Evolutionary conservation across 2,329 filamentous ascomycete species (phyloP).

Genomic region (Microdochium trichocladiopsis): DNA sequence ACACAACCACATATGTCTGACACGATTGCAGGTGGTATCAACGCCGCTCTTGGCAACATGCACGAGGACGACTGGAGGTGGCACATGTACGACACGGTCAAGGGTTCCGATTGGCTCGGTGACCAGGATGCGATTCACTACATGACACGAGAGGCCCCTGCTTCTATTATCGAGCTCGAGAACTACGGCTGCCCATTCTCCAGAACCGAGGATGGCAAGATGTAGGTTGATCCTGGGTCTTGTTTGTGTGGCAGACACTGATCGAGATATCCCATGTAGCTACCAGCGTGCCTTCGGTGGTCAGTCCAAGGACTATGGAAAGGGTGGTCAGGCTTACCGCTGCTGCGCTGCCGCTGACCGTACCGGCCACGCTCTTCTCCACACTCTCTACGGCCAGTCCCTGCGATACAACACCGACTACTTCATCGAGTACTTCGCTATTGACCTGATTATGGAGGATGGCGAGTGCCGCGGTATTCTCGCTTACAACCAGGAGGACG

Average conservation of each 20-base stretch:
- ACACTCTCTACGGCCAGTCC: constrained; percentile 97
- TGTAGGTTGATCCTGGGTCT: constrained; percentile 46
- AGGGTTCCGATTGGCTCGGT: constrained; percentile 95
- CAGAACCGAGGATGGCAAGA: constrained; percentile 91
- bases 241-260: background rate
- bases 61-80: constrained; percentile 97
- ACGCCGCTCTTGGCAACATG: constrained; percentile 89
- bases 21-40: constrained; percentile 62
- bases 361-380: constrained; percentile 94
- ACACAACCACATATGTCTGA: background rate
- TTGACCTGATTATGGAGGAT: constrained; percentile 96
- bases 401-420: constrained; percentile 98
- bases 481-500: constrained; percentile 98
- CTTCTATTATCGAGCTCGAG: constrained; percentile 89
- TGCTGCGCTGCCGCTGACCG: constrained; percentile 94
- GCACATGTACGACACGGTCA: constrained; percentile 99
- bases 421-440: constrained; percentile 98
- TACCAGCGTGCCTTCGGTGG: constrained; percentile 99
- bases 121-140: constrained; percentile 98
- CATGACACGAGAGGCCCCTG: constrained; percentile 92
- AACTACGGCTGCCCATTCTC: constrained; percentile 97
- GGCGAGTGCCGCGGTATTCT: constrained; percentile 94
- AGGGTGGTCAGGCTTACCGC: constrained; percentile 96
- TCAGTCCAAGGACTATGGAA: constrained; percentile 89
- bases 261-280: constrained; percentile 32